phyloP scores from a whole-genome alignment of 306 rosid species.

The Vicia sativa region DNA sequence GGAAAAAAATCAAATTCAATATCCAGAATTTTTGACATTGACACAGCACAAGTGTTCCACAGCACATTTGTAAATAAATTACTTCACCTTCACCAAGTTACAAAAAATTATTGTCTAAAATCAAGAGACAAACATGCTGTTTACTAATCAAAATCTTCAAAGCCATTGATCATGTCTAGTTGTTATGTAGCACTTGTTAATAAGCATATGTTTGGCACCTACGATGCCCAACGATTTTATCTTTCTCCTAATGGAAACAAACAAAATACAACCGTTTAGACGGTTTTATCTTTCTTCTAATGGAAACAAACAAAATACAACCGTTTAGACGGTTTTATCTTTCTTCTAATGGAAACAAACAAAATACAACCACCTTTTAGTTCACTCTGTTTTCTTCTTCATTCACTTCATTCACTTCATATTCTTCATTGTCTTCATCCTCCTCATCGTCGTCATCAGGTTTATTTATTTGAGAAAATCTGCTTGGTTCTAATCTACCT shows the following conservation, averaged over 20 bases:
- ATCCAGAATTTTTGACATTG: background rate
- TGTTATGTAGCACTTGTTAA: background rate
- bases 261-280: background rate
- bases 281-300: constrained; percentile 15
- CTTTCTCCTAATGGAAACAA: constrained; percentile 22
- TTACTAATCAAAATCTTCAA: constrained; percentile 13
- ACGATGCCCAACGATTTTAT: background rate
- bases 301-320: constrained; percentile 13
- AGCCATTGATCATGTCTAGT: background rate
- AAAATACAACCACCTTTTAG: constrained; percentile 12
- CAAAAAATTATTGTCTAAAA: background rate
- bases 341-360: constrained; percentile 25
- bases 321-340: constrained; percentile 4
- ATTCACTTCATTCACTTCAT: constrained; percentile 34
- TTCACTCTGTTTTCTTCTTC: constrained; percentile 30
- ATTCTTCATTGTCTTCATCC: constrained; percentile 40
- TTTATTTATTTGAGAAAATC: constrained; percentile 11
- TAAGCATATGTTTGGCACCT: constrained; percentile 25
- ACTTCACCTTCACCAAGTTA: constrained; percentile 22
- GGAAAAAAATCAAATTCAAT: too few species aligned
- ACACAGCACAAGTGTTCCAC: background rate
- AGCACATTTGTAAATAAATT: background rate
- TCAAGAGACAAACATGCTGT: background rate
- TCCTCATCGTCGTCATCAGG: constrained; percentile 36
- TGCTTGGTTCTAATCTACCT: constrained; percentile 36